These are phyloP conservation scores for Leccinum barrowsii DNA, from an alignment of 768 basidiomycete species.

Conservation along the genomic window DNA sequence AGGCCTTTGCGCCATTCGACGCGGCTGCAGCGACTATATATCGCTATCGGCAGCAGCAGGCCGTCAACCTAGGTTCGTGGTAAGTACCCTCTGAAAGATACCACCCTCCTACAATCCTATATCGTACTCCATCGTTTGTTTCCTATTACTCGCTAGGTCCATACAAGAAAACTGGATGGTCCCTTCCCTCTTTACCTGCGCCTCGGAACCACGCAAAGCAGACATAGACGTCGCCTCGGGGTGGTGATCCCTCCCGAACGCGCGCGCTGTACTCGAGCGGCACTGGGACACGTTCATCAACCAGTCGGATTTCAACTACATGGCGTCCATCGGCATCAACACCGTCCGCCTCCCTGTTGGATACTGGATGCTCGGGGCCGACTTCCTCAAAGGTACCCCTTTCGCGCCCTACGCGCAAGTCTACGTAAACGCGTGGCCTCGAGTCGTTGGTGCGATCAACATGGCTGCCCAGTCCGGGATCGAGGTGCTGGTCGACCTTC, in stretches of 20 bases:
- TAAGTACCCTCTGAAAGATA: not conserved
- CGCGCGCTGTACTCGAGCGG: conserved; percentile 53
- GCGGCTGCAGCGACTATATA: no score
- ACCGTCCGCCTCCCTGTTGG: conserved; percentile 64
- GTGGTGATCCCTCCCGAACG: conserved; percentile 33
- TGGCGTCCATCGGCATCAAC: conserved; percentile 55
- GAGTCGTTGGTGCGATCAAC: conserved; percentile 14
- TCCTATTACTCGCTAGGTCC: conserved; percentile 42
- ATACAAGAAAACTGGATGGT: conserved; percentile 76
- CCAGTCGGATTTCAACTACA: conserved; percentile 62
- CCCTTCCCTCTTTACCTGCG: conserved; percentile 59
- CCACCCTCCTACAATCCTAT: not conserved
- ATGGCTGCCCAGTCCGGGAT: conserved; percentile 30
- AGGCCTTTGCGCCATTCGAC: no score
- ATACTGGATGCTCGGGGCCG: conserved; percentile 38
- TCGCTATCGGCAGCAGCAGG: no score
- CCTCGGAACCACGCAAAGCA: conserved; percentile 45
- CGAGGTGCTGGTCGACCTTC: conserved; percentile 55
- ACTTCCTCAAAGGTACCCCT: conserved; percentile 32
- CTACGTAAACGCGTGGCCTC: conserved; percentile 39
- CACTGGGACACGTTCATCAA: conserved; percentile 78
- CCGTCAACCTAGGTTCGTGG: no score
- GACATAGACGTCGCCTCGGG: conserved; percentile 69
- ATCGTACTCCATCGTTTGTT: not conserved
- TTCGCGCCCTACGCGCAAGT: conserved; percentile 41